Percentiles rank a stretch among this genome's conserved stretches.
phyloP scores from a whole-genome alignment of 768 basidiomycete genomes.

The Boletus pseudo-olivaceus region DNA sequence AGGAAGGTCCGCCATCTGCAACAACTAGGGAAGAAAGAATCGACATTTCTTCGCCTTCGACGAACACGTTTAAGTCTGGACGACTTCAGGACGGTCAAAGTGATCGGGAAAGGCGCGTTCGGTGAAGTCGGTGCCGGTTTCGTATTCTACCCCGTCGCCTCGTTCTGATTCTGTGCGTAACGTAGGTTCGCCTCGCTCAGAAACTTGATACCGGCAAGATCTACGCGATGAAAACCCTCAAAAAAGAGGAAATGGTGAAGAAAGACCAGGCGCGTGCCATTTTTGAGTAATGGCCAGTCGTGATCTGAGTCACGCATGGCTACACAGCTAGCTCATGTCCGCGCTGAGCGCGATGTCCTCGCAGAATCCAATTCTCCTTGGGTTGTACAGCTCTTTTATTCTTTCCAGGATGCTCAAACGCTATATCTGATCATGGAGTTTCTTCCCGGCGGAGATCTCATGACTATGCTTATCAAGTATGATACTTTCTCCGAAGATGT shows the following conservation, averaged over 20 bases:
- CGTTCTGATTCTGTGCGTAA: not conserved
- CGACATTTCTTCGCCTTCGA: constrained; percentile 80
- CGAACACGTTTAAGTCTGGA: constrained; percentile 87
- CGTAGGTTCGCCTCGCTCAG: constrained; percentile 84
- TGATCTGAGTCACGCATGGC: not conserved
- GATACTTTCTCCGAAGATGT: constrained; percentile 99
- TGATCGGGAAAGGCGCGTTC: constrained; percentile 98
- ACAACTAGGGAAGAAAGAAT: constrained; percentile 84
- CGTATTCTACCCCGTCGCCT: not conserved
- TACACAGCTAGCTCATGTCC: constrained; percentile 87
- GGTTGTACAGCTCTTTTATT: constrained; percentile 97
- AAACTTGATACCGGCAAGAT: constrained; percentile 97
- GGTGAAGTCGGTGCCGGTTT: constrained; percentile 67
- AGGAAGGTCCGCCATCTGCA: constrained; percentile 81
- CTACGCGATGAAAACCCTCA: constrained; percentile 97
- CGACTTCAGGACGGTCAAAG: constrained; percentile 95
- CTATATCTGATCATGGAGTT: constrained; percentile 99
- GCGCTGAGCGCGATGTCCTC: constrained; percentile 94
- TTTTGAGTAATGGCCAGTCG: not conserved
- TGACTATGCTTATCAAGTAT: constrained; percentile 99
- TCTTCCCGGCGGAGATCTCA: constrained; percentile 94
- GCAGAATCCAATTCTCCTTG: constrained; percentile 93
- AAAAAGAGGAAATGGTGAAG: constrained; percentile 98
- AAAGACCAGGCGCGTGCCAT: constrained; percentile 80
- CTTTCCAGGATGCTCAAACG: constrained; percentile 92